These are phyloP conservation scores for Carex arenaria DNA, from an alignment of 202 grass and related monocot genomes.

Conservation along the genomic window DNA sequence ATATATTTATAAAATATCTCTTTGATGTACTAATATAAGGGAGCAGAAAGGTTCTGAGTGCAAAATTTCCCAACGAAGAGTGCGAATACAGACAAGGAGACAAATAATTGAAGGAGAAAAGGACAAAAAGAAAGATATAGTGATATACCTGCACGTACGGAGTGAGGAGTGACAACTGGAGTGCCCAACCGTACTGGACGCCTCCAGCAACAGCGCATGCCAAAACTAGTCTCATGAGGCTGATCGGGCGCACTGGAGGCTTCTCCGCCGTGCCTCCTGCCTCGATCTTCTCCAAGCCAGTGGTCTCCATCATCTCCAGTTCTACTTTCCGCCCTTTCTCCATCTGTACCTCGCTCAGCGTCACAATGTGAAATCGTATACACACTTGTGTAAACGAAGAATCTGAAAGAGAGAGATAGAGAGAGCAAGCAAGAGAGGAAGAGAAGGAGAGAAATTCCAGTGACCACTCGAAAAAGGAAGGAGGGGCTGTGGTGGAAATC, in stretches of 20 bases:
- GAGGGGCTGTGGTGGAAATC: constrained; percentile 5
- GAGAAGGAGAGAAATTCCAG: neutral
- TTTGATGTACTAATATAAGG: neutral
- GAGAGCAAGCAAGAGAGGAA: neutral
- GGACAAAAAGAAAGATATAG: neutral
- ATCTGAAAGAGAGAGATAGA: neutral
- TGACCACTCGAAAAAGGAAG: neutral
- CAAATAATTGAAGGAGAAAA: neutral
- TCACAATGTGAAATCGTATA: constrained; percentile 27
- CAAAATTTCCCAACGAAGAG: neutral
- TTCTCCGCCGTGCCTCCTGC: constrained; percentile 8
- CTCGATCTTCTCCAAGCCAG: neutral
- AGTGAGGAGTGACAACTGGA: constrained; percentile 91
- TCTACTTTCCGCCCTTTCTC: constrained; percentile 22
- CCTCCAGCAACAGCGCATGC: constrained; percentile 70
- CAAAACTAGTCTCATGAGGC: constrained; percentile 52
- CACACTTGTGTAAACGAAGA: neutral
- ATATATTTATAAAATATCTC: neutral
- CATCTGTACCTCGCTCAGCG: neutral
- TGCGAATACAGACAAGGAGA: neutral
- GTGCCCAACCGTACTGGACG: constrained; percentile 92
- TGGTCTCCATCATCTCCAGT: constrained; percentile 40
- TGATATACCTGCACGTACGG: constrained; percentile 83
- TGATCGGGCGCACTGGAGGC: constrained; percentile 11
- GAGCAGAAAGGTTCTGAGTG: neutral